Evolutionary conservation across 495 filamentous ascomycete genomes (phyloP).

Genomic region (Platismatia glauca): DNA sequence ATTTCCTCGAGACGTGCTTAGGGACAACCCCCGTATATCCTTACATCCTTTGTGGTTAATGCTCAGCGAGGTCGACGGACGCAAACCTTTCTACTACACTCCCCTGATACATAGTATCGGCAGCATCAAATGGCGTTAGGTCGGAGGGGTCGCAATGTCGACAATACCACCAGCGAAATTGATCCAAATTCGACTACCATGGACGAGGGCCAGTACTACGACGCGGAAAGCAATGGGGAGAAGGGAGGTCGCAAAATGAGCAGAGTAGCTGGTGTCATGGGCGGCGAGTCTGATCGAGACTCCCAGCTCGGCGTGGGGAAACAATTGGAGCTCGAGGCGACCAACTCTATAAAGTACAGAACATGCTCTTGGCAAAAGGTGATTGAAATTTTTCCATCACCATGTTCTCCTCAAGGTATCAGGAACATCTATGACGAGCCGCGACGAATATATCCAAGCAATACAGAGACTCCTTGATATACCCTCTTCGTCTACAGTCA

Average conservation of each 20-base stretch:
- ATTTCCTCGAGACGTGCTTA: slow-evolving; percentile 24
- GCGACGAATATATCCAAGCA: neutral
- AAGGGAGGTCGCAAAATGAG: slow-evolving; percentile 23
- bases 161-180: slow-evolving; percentile 10
- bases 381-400: slow-evolving; percentile 10
- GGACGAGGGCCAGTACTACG: slow-evolving; percentile 16
- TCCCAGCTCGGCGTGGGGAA: slow-evolving; percentile 44
- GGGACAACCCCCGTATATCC: slow-evolving; percentile 1
- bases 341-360: slow-evolving; percentile 72
- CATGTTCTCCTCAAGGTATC: neutral
- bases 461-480: too few relatives aligned
- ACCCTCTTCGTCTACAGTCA: neutral
- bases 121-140: slow-evolving; percentile 45
- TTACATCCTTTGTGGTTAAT: slow-evolving; percentile 34
- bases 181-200: slow-evolving; percentile 3
- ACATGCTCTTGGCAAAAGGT: slow-evolving; percentile 91
- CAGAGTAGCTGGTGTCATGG: slow-evolving; percentile 14
- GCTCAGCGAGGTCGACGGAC: slow-evolving; percentile 29
- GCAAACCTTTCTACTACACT: slow-evolving; percentile 31
- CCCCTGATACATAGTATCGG: slow-evolving; percentile 33
- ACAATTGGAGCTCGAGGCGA: slow-evolving; percentile 71
- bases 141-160: slow-evolving; percentile 15
- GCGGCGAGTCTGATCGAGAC: slow-evolving; percentile 22
- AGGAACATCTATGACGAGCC: slow-evolving; percentile 1
- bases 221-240: slow-evolving; percentile 14